Evolutionary conservation across 345 rosid species (phyloP), one percentile per base, ranked within the genome.

Genomic region (Psidium guajava): DNA sequence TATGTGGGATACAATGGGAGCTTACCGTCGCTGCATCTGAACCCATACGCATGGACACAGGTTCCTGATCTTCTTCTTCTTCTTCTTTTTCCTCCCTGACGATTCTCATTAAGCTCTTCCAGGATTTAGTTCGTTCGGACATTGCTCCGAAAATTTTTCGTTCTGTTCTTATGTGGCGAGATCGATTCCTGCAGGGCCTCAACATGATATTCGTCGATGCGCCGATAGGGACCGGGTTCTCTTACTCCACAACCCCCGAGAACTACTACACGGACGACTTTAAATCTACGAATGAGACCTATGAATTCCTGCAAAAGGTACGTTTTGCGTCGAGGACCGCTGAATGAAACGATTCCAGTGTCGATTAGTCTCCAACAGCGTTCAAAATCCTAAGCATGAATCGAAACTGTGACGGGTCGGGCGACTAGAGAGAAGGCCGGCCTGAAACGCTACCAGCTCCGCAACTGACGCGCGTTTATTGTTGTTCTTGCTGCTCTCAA

Each of bases 141-240:
- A 18, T 36, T 14, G 44, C 6, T 16, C 9, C 22, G 84, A 0
- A 11, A 22, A 36, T 83, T 3, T 8, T 9, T 10, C 1, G n/a
- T 3, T 3, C 80, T 6, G 47, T 18, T 36, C 80, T 69, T 20
- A 69, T 1, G 25, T 7, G 14, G 47, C 47, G 14, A 49, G 1
- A 57, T 28, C n/a, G 50, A 8, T 15, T 27, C 47, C 47, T 82
- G 50, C 75, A 89, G 91, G 86, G 83, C 1, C 12, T 82, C 20
- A 89, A 82, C 86, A 86, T 89, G 42, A 12, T 89, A 27, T 89
- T 87, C n/a, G 90, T 89, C 22, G 91, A 89, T 54, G 83, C 86
- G 83, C 91, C 91, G 21, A 42, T 89, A 21, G 91, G 89, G 11
- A 84, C 90, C 5, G 90, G 90, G 52, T 89, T 89, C 75, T 89